phyloP scores from a whole-genome alignment of 1,284 basidiomycete species.

The Rhodotorula glutinis region DNA sequence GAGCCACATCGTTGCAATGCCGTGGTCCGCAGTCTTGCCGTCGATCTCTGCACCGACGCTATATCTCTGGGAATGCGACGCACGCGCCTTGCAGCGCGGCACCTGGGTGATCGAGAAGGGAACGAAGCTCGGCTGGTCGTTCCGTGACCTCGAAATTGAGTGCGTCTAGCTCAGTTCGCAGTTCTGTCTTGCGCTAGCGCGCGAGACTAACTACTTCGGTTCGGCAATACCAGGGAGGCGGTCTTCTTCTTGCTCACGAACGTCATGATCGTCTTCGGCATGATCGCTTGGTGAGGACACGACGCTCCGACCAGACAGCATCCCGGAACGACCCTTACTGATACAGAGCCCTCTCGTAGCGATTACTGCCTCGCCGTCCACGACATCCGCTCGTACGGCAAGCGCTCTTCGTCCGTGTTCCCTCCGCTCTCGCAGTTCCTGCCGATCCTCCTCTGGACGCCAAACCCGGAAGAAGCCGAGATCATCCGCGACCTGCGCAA shows the following conservation, averaged over 20 bases:
- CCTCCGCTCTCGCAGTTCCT: conserved; percentile 14
- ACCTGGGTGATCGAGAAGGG: conserved; percentile 45
- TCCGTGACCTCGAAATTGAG: conserved; percentile 42
- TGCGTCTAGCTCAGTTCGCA: conserved; percentile 12
- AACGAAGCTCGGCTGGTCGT: conserved; percentile 41
- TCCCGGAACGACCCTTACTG: neutral
- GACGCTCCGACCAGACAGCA: neutral
- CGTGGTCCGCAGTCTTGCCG: conserved; percentile 15
- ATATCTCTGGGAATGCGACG: conserved; percentile 45
- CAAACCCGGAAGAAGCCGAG: conserved; percentile 14
- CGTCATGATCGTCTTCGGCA: conserved; percentile 42
- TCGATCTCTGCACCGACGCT: conserved; percentile 42
- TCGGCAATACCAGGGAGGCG: conserved; percentile 39
- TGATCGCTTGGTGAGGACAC: conserved; percentile 35
- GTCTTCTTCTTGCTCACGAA: conserved; percentile 46
- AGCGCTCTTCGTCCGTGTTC: conserved; percentile 10
- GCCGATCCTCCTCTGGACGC: conserved; percentile 21
- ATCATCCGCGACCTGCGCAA: conserved; percentile 29
- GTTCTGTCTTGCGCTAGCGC: too few relatives aligned
- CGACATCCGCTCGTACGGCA: conserved; percentile 20
- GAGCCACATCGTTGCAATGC: conserved; percentile 34
- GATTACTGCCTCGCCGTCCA: conserved; percentile 33
- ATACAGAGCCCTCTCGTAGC: conserved; percentile 1
- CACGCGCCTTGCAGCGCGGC: conserved; percentile 42
- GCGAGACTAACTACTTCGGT: neutral